phyloP scores from a whole-genome alignment of 139 green algal species.

The Chlamydomonas schloesseri region DNA sequence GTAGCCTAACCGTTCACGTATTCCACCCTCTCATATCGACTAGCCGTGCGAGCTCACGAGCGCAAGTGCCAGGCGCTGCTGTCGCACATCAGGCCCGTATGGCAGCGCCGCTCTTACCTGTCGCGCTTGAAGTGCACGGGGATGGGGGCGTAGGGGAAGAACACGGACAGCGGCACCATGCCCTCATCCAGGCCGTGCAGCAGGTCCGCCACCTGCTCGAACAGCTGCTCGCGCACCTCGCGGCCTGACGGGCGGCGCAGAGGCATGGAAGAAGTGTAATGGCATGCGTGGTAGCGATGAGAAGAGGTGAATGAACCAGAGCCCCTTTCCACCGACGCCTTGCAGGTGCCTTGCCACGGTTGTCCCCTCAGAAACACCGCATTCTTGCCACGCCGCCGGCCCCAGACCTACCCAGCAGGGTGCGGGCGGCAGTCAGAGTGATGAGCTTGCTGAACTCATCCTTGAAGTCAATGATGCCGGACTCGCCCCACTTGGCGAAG shows the following conservation, averaged over 20 bases:
- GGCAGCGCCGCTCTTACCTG: conserved; percentile 53
- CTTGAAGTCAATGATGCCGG: conserved; percentile 91
- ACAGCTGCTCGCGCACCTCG: conserved; percentile 96
- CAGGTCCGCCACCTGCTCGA: conserved; percentile 86
- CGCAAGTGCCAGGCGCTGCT: no score
- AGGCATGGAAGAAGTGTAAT: not conserved
- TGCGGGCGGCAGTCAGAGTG: conserved; percentile 93
- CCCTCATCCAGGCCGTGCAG: conserved; percentile 97
- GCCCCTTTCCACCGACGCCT: no score
- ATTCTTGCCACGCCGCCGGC: no score
- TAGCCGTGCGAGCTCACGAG: no score
- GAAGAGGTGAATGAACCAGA: no score
- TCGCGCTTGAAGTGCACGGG: conserved; percentile 89
- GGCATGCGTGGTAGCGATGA: not conserved
- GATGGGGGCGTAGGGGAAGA: conserved; percentile 97
- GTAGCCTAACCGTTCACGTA: no score
- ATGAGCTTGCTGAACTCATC: conserved; percentile 92
- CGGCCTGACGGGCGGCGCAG: conserved; percentile 65
- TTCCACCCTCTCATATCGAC: no score
- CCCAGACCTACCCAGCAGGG: conserved; percentile 81
- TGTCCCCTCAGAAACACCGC: no score
- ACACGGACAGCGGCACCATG: conserved; percentile 95
- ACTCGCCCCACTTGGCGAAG: conserved; percentile 91
- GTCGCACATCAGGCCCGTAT: no score
- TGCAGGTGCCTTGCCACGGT: no score